Base-by-base conservation (phyloP, 352 stramenopile genomes). In the Pythium plurisporium region DNA sequence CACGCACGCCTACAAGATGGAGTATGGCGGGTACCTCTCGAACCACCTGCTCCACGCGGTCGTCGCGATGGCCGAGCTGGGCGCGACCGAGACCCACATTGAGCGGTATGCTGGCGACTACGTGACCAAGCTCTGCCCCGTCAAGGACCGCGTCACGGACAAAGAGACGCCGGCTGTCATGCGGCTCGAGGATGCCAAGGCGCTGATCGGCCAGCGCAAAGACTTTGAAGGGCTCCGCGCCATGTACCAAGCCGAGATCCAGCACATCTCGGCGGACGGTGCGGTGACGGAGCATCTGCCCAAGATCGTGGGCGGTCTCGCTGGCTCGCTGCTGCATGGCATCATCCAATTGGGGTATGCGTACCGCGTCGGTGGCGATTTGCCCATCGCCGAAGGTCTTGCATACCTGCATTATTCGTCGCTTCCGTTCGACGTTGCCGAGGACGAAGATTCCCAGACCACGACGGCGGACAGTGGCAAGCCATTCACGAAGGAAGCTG, bases 261-360 rank as follows among this genome's bases (percentile, higher is more conserved):
- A 68, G 57, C 37, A 55, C 10, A 33, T 59, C 37, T 62, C 54
- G 8, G 54, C 46, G 1, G 67, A 73, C 30, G 64, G 26, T 20
- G 58, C 68, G 3, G 38, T 76, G n/a, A 42, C 41, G 8, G 57
- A 71, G 38, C 64, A 73, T 47, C 42, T 76, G 44, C 64, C 64
- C 6, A 38, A 7, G 11, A 34, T 74, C 14, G 55, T 69, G 2
- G 67, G 52, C 20, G 68, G 68, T 0, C 64, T 76, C 14, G 64
- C 59, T n/a, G 68, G 68, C 17, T 60, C 68, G 30, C 51, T 76
- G 19, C 43, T 73, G 10, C 68, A 76, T 26, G 65, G 64, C 12
- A 67, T 76, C 61, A 76, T 76, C 44, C 68, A 76, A 36, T 40
- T 76, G 55, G 68, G 68, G 17, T 76, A 76, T 40, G 52, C 64